These are phyloP conservation scores for Phallus indusiatus DNA, from an alignment of 768 basidiomycete genomes.

Conservation along the genomic window DNA sequence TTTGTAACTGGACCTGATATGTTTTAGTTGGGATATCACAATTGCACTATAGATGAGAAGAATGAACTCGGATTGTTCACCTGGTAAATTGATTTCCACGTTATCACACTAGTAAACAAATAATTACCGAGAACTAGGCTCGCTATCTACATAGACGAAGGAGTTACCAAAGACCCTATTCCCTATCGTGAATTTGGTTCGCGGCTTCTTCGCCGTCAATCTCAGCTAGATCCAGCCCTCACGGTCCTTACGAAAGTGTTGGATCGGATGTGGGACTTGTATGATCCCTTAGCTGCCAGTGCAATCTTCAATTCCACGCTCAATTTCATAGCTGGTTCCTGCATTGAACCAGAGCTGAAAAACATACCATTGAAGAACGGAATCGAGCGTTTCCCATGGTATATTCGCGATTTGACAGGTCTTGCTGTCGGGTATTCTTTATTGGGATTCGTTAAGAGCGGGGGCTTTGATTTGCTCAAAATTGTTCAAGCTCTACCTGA, in stretches of 20 bases:
- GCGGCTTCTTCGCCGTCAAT: neutral
- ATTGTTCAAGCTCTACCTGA: neutral
- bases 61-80: neutral
- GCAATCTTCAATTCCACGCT: neutral
- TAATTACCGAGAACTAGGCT: neutral
- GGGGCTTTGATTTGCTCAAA: neutral
- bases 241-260: neutral
- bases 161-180: neutral
- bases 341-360: neutral
- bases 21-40: neutral
- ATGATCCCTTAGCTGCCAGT: neutral
- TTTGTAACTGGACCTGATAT: neutral
- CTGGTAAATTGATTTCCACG: neutral
- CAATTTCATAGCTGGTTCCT: neutral
- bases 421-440: neutral
- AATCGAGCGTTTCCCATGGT: neutral
- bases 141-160: neutral
- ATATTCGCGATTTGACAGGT: neutral
- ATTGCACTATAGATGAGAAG: neutral
- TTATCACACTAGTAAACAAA: too few relatives aligned
- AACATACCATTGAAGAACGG: neutral
- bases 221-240: slow-evolving; percentile 1
- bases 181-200: neutral
- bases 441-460: neutral
- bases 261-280: slow-evolving; percentile 1